These are phyloP conservation scores for Iris macrosiphon DNA, from an alignment of 106 monocot species.

Conservation along the genomic window DNA sequence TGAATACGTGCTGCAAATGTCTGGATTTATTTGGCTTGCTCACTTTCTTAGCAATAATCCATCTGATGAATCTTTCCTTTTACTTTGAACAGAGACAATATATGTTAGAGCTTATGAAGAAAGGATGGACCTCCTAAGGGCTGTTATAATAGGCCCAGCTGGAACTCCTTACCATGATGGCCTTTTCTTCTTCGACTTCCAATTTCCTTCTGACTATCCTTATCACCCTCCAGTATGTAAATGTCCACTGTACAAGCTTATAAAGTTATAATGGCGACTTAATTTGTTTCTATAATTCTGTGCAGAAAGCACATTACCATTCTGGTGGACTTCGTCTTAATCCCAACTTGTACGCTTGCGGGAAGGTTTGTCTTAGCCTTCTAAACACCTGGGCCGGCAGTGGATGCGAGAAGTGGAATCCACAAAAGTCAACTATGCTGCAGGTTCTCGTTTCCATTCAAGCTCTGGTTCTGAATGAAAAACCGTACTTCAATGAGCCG, in stretches of 20 bases:
- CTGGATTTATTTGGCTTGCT: too few relatives aligned
- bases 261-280: neutral
- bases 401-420: constrained; percentile 35
- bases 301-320: constrained; percentile 31
- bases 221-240: constrained; percentile 45
- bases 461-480: constrained; percentile 32
- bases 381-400: constrained; percentile 36
- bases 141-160: constrained; percentile 59
- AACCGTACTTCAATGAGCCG: constrained; percentile 44
- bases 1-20: too few relatives aligned
- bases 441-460: constrained; percentile 42
- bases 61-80: neutral
- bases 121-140: constrained; percentile 70
- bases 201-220: constrained; percentile 54
- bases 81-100: constrained; percentile 34
- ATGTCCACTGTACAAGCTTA: neutral
- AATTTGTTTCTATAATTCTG: too few relatives aligned
- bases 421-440: constrained; percentile 25
- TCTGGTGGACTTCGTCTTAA: constrained; percentile 35
- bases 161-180: constrained; percentile 82
- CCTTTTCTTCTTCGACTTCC: constrained; percentile 69
- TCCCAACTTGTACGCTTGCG: constrained; percentile 34
- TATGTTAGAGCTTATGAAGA: constrained; percentile 54
- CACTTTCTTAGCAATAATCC: too few relatives aligned
- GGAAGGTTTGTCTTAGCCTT: constrained; percentile 45